phyloP scores from a whole-genome alignment of 2,329 filamentous ascomycete species.

The Pyrenophora graminea region DNA sequence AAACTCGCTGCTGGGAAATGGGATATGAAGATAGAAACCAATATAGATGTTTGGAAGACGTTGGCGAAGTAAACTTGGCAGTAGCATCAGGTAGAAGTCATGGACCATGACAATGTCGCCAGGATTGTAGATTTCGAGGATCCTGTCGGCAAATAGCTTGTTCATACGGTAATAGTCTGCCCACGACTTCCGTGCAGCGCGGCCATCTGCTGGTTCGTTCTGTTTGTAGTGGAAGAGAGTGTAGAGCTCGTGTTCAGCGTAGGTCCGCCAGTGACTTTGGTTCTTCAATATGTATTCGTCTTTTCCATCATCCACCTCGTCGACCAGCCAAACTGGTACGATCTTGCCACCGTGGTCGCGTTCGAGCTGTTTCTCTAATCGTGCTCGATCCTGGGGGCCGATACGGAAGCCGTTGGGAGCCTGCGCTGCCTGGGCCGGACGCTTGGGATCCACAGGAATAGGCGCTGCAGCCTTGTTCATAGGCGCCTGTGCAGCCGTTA shows the following conservation, averaged over 20 bases:
- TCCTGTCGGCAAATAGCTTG: slow-evolving; percentile 85
- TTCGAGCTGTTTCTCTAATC: slow-evolving; percentile 74
- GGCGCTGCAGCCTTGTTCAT: slow-evolving; percentile 77
- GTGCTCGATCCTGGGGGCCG: slow-evolving; percentile 68
- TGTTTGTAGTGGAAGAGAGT: slow-evolving; percentile 96
- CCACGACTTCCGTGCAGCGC: slow-evolving; percentile 81
- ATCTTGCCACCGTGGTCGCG: slow-evolving; percentile 77
- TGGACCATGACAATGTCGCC: slow-evolving; percentile 92
- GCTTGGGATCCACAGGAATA: slow-evolving; percentile 69
- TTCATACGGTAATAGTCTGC: slow-evolving; percentile 93
- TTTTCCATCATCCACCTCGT: slow-evolving; percentile 71
- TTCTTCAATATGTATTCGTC: slow-evolving; percentile 75
- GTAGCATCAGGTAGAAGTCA: slow-evolving; percentile 89
- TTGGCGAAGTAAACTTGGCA: slow-evolving; percentile 87
- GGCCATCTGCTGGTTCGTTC: slow-evolving; percentile 84
- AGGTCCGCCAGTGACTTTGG: slow-evolving; percentile 84
- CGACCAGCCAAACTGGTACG: slow-evolving; percentile 85
- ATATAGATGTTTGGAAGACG: slow-evolving; percentile 88
- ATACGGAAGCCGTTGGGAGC: slow-evolving; percentile 72
- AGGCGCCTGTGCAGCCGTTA: slow-evolving; percentile 53
- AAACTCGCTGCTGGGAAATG: slow-evolving; percentile 96
- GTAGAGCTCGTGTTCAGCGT: slow-evolving; percentile 89
- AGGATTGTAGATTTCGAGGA: slow-evolving; percentile 85
- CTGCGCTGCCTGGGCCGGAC: slow-evolving; percentile 61
- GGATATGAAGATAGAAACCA: slow-evolving; percentile 90